phyloP scores from a whole-genome alignment of 768 basidiomycete genomes.

The Suillus ampliporus region DNA sequence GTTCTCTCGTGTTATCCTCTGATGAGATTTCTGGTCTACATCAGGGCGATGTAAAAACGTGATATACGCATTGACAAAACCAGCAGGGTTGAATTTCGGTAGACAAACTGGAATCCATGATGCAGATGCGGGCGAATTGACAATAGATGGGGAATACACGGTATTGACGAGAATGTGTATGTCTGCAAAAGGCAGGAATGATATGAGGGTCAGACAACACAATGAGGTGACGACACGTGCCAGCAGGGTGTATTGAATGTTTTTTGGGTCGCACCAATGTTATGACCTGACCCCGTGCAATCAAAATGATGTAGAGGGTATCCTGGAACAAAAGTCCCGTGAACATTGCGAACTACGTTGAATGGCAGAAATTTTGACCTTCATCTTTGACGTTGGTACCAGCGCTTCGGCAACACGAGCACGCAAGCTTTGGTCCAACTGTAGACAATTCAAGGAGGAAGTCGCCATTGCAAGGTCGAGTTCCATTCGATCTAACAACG shows the following conservation, averaged over 20 bases:
- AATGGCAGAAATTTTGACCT: conserved; percentile 46
- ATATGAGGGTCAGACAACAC: conserved; percentile 1
- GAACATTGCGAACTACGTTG: conserved; percentile 4
- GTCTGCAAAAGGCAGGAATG: conserved; percentile 47
- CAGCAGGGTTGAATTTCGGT: conserved; percentile 88
- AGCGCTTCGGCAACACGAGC: conserved; percentile 80
- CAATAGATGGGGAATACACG: conserved; percentile 79
- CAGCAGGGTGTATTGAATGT: conserved; percentile 94
- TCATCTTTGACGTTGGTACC: conserved; percentile 81
- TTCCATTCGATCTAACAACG: conserved; percentile 73
- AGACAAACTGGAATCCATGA: conserved; percentile 97
- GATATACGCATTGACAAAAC: conserved; percentile 92
- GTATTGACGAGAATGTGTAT: conserved; percentile 94
- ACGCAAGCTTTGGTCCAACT: conserved; percentile 70
- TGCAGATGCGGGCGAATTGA: conserved; percentile 78
- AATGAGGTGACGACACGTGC: conserved; percentile 43
- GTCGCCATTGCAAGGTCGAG: conserved; percentile 82
- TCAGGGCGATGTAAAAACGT: conserved; percentile 62
- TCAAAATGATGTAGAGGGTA: conserved; percentile 88
- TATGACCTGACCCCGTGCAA: conserved; percentile 77
- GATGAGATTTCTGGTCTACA: conserved; percentile 1
- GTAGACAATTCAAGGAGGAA: conserved; percentile 82
- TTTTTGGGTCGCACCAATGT: conserved; percentile 89
- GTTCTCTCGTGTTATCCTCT: conserved; percentile 9
- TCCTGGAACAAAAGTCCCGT: conserved; percentile 54